Conservation (phyloP, 1,284 basidiomycete genomes). For the Ceratobasidium sp. region DNA sequence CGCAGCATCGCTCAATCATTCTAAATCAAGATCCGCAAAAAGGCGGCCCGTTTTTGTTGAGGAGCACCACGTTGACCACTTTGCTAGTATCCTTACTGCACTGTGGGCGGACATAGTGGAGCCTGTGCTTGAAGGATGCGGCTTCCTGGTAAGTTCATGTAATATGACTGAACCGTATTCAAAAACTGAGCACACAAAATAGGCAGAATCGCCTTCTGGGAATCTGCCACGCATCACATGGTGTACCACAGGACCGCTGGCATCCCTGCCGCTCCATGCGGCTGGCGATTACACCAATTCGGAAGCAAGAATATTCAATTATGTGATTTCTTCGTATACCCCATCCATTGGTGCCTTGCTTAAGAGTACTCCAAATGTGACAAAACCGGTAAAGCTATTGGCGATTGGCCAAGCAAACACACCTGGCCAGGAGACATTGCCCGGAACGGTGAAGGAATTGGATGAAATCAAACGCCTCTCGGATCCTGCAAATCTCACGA, state of each 20-base stretch:
- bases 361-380: background rate
- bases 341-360: background rate
- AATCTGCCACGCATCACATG: background rate
- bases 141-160: background rate
- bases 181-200: background rate
- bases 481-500: background rate
- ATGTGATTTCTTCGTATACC: background rate
- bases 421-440: background rate
- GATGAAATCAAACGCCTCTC: background rate
- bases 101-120: constrained; percentile 20
- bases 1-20: background rate
- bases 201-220: too few species aligned
- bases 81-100: background rate
- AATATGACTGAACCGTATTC: background rate
- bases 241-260: background rate
- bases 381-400: background rate
- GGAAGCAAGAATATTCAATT: background rate
- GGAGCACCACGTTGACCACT: background rate
- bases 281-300: background rate
- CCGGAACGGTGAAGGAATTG: background rate
- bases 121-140: background rate
- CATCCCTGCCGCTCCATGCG: background rate
- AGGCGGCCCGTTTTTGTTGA: background rate
- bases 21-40: background rate
- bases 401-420: background rate